phyloP scores from a whole-genome alignment of 2,329 filamentous ascomycete species.

The Fonsecaea pedrosoi region DNA sequence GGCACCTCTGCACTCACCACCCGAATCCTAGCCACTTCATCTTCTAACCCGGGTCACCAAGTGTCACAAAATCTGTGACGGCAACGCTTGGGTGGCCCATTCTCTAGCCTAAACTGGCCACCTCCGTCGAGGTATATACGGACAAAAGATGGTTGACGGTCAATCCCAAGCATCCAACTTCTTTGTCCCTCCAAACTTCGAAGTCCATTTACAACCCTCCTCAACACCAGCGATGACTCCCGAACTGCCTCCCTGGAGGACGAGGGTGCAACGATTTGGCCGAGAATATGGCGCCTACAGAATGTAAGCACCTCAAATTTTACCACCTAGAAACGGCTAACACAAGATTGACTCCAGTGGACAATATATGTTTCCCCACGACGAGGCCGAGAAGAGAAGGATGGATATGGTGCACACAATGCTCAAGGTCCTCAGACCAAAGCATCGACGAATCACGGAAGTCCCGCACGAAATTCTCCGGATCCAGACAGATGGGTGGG shows the following conservation, averaged over 20 bases:
- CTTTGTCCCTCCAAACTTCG: conserved; percentile 5
- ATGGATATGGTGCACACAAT: conserved; percentile 84
- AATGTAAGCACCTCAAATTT: conserved; percentile 22
- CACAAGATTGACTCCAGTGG: conserved; percentile 48
- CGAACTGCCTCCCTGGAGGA: conserved; percentile 5
- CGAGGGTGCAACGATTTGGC: conserved; percentile 26
- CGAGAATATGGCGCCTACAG: conserved; percentile 36
- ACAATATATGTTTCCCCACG: conserved; percentile 78
- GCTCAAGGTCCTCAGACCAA: conserved; percentile 68
- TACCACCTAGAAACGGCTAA: conserved; percentile 2
- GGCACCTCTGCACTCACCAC: neutral
- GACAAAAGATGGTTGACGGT: neutral
- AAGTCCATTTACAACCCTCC: neutral
- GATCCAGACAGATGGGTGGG: conserved; percentile 14
- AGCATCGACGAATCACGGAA: conserved; percentile 48
- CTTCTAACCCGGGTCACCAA: neutral
- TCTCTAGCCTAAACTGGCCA: neutral
- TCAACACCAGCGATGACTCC: neutral
- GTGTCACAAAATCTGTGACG: neutral
- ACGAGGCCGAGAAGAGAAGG: conserved; percentile 77
- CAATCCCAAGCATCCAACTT: neutral
- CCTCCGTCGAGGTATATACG: neutral
- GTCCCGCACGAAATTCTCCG: conserved; percentile 42
- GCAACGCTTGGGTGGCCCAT: neutral
- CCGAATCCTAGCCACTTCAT: neutral